These are phyloP conservation scores for Pyrenophora seminiperda DNA, from an alignment of 2,329 filamentous ascomycete species.

Conservation along the genomic window DNA sequence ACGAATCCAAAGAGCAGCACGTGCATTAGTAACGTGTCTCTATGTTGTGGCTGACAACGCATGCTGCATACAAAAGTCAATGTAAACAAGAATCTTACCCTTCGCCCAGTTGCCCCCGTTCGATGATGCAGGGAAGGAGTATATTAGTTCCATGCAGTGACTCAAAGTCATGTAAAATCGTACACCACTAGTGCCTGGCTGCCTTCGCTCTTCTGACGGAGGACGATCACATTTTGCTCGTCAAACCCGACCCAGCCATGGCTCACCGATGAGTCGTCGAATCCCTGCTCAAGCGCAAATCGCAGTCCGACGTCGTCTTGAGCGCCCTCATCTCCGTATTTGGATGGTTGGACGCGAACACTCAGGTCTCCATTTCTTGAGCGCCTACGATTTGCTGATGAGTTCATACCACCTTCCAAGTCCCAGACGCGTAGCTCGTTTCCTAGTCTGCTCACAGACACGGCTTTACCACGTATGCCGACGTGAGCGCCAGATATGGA, in stretches of 20 bases:
- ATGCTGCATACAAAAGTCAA: no score
- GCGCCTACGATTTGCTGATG: slow-evolving; percentile 49
- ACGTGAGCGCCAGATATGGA: slow-evolving; percentile 86
- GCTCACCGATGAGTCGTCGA: slow-evolving; percentile 52
- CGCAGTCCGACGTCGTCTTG: slow-evolving; percentile 40
- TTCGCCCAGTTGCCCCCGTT: not conserved
- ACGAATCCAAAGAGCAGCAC: not conserved
- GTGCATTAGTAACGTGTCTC: not conserved
- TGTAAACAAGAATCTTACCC: no score
- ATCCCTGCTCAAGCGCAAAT: slow-evolving; percentile 42
- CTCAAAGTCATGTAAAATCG: slow-evolving; percentile 70
- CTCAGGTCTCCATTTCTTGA: slow-evolving; percentile 56
- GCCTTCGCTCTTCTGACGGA: slow-evolving; percentile 72
- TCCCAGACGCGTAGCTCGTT: slow-evolving; percentile 79
- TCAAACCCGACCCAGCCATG: slow-evolving; percentile 82
- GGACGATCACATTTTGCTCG: slow-evolving; percentile 86
- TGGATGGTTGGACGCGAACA: slow-evolving; percentile 58
- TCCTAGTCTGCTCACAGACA: slow-evolving; percentile 83
- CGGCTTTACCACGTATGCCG: slow-evolving; percentile 81
- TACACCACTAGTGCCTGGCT: slow-evolving; percentile 80
- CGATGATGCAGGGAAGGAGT: not conserved
- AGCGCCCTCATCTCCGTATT: slow-evolving; percentile 17
- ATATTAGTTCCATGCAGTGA: no score
- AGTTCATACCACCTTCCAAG: slow-evolving; percentile 71
- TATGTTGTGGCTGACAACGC: no score